Evolutionary conservation across 176 grass and related monocot species (phyloP), one percentile per base, ranked within the genome.

Genomic region (Bromus sterilis): DNA sequence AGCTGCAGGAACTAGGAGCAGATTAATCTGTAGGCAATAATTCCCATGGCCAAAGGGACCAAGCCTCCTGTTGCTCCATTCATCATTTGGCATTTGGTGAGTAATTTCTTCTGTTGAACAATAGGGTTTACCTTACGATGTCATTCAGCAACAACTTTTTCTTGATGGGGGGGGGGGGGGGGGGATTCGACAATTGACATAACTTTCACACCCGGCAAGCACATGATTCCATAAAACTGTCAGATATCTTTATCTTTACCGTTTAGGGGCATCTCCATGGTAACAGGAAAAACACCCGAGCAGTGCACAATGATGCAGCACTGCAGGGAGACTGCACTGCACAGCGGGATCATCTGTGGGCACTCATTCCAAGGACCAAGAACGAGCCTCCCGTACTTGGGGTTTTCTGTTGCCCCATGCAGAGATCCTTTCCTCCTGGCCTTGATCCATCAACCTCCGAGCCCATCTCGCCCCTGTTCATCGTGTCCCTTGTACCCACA

Each of bases 391-490:
- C 66, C 66, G 66, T 86, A 78, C 88, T 89, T 86, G 37, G 71
- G 37, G 71, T 46, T 34, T 82, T 66, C 65, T 78, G 79, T 78
- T 89, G 74, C 73, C 44, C 79, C 73, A 82, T 78, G 66, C 64
- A 86, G 29, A 37, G 79, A 82, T 82, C 74, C 83, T 78, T 86
- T 86, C 83, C 57, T 82, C 79, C 79, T 82, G 74, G 74, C 75
- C 66, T 59, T 30, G 79, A 78, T 86, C 79, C 75, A 53, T 89
- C 79, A 89, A 74, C 58, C 66, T 86, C 88, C 58, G 29, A 82
- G 79, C 83, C 78, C 65, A 89, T 89, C 66, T 77, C 78, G 78
- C 43, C 66, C 56, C 79, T 89, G 83, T 86, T 66, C 83, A 86
- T 81, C 83, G 82, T 85, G 74, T 72, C 66, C 77, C 44, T 74